Conservation (phyloP, 768 basidiomycete genomes). For the Trametes maxima region DNA sequence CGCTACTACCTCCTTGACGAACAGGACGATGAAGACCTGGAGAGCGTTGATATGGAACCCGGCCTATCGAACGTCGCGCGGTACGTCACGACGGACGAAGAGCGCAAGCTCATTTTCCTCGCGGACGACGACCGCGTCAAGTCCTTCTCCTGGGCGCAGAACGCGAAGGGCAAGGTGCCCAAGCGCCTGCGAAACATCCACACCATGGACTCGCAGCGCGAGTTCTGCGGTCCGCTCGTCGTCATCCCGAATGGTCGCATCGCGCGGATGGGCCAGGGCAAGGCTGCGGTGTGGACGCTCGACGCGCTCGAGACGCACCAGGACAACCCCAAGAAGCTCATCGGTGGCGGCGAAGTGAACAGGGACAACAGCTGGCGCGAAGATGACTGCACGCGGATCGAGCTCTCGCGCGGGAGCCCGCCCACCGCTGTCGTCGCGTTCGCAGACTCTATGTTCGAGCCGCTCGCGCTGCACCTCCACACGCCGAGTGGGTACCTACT, state of each 20-base stretch:
- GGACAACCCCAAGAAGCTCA: too few relatives aligned
- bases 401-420: too few relatives aligned
- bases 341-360: too few relatives aligned
- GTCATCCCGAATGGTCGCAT: slow-evolving; percentile 32
- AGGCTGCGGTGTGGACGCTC: slow-evolving; percentile 40
- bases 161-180: background rate
- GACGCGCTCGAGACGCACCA: slow-evolving; percentile 34
- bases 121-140: slow-evolving; percentile 41
- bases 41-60: slow-evolving; percentile 1
- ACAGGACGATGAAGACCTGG: slow-evolving; percentile 4
- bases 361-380: too few relatives aligned
- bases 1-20: slow-evolving; percentile 29
- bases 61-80: slow-evolving; percentile 30
- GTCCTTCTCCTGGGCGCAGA: slow-evolving; percentile 34
- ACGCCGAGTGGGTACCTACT: too few relatives aligned
- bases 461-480: too few relatives aligned
- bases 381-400: too few relatives aligned
- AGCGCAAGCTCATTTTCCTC: slow-evolving; percentile 39
- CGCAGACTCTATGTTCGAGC: too few relatives aligned
- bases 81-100: slow-evolving; percentile 32
- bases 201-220: slow-evolving; percentile 32
- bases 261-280: slow-evolving; percentile 37
- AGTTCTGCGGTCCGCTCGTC: slow-evolving; percentile 34
- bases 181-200: slow-evolving; percentile 31
- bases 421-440: too few relatives aligned